Evolutionary conservation across 805 yeast genomes (phyloP).

Genomic region (Kazachstania martiniae): DNA sequence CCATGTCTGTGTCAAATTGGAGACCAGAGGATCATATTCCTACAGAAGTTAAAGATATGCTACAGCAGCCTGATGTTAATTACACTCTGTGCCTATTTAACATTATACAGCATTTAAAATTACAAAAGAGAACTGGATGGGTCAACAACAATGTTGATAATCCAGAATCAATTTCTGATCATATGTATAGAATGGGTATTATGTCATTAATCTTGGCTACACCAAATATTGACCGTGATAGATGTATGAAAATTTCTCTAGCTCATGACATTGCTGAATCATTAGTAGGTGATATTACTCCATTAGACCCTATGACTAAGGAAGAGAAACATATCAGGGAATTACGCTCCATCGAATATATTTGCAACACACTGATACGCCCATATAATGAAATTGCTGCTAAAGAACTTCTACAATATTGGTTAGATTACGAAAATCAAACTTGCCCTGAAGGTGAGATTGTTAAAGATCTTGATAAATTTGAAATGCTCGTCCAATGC

Average conservation of each 20-base stretch:
- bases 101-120: conserved; percentile 59
- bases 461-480: conserved; percentile 90
- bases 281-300: conserved; percentile 90
- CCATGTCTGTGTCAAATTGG: conserved; percentile 26
- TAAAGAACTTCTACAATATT: conserved; percentile 51
- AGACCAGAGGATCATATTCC: conserved; percentile 36
- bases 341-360: conserved; percentile 53
- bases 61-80: conserved; percentile 23
- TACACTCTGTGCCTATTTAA: conserved; percentile 47
- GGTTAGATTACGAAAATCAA: conserved; percentile 87
- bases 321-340: conserved; percentile 81
- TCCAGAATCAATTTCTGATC: conserved; percentile 70
- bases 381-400: conserved; percentile 59
- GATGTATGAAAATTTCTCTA: conserved; percentile 75
- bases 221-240: conserved; percentile 41
- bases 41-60: conserved; percentile 24
- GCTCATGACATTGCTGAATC: conserved; percentile 93
- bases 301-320: conserved; percentile 60
- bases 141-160: conserved; percentile 42
- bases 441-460: conserved; percentile 72
- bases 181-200: conserved; percentile 90
- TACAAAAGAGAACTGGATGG: conserved; percentile 91
- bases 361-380: conserved; percentile 42
- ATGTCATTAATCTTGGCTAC: conserved; percentile 56
- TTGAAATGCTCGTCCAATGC: conserved; percentile 73